phyloP scores from a whole-genome alignment of 805 yeast genomes.

The Yarrowia sp. region DNA sequence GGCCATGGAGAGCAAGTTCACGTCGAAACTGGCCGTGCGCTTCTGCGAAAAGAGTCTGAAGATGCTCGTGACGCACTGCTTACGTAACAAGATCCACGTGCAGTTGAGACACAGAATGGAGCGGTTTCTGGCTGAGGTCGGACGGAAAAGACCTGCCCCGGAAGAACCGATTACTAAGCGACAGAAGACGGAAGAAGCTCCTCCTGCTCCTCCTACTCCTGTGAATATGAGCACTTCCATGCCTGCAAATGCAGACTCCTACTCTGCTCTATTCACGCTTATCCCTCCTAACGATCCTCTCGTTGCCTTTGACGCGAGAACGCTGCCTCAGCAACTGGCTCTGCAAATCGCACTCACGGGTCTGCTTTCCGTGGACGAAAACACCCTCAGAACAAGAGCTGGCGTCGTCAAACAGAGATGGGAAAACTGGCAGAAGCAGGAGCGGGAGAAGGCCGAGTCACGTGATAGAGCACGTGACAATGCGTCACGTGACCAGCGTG shows the following conservation, averaged over 20 bases:
- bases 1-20: not conserved
- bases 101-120: conserved; percentile 9
- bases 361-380: conserved; percentile 52
- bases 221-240: conserved; percentile 28
- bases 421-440: conserved; percentile 45
- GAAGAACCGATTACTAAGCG: conserved; percentile 36
- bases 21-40: conserved; percentile 10
- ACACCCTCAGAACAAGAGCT: conserved; percentile 60
- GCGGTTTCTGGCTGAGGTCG: conserved; percentile 9
- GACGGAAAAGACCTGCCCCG: conserved; percentile 38
- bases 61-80: conserved; percentile 11
- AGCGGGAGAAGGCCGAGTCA: not conserved
- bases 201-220: conserved; percentile 9
- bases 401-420: conserved; percentile 70
- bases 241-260: conserved; percentile 40
- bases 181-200: conserved; percentile 29
- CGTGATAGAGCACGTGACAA: conserved; percentile 24
- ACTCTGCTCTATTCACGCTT: conserved; percentile 64
- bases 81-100: not conserved
- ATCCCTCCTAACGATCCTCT: conserved; percentile 60
- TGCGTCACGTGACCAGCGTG: not conserved
- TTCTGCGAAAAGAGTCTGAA: conserved; percentile 24
- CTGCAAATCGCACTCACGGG: conserved; percentile 66
- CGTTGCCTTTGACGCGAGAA: conserved; percentile 65
- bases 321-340: conserved; percentile 63